Percentiles rank a stretch among this genome's conserved stretches.
Evolutionary conservation across 306 rosid species (phyloP).

Genomic region (Dryas octopetala): DNA sequence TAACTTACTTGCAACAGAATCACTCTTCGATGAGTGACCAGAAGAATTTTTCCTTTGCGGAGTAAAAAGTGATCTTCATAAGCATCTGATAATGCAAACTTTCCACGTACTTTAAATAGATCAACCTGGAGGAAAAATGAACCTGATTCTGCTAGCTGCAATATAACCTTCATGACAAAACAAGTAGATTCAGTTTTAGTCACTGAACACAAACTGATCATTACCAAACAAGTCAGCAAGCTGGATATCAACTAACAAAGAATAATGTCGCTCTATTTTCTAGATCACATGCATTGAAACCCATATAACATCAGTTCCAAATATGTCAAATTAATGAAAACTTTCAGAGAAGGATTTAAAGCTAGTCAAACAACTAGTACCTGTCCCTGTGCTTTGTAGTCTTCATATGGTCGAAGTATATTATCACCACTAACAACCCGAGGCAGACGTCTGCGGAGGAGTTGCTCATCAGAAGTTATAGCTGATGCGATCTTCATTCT

Average conservation of each 20-base stretch:
- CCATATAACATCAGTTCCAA: neutral
- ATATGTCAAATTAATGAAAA: neutral
- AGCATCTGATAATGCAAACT: conserved; percentile 95
- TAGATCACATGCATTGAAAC: neutral
- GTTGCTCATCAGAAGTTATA: conserved; percentile 95
- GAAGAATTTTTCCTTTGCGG: conserved; percentile 75
- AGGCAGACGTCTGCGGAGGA: conserved; percentile 88
- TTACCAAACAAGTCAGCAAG: conserved; percentile 15
- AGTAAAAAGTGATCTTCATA: conserved; percentile 95
- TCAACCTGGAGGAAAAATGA: conserved; percentile 96
- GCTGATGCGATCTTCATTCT: conserved; percentile 96
- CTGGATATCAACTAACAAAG: neutral
- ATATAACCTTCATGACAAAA: conserved; percentile 68
- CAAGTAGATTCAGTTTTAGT: conserved; percentile 12
- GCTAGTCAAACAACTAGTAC: conserved; percentile 44
- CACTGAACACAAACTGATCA: conserved; percentile 1
- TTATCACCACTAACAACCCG: conserved; percentile 95
- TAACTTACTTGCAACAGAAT: conserved; percentile 82
- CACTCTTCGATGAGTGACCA: conserved; percentile 85
- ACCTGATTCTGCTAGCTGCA: conserved; percentile 97
- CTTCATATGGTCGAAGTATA: conserved; percentile 77
- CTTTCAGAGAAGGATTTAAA: neutral
- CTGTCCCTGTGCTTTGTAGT: conserved; percentile 95
- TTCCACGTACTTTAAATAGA: conserved; percentile 96
- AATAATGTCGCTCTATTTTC: neutral